These are phyloP conservation scores for Nannochloropsis granulata DNA, from an alignment of 108 stramenopile species.

Conservation along the genomic window DNA sequence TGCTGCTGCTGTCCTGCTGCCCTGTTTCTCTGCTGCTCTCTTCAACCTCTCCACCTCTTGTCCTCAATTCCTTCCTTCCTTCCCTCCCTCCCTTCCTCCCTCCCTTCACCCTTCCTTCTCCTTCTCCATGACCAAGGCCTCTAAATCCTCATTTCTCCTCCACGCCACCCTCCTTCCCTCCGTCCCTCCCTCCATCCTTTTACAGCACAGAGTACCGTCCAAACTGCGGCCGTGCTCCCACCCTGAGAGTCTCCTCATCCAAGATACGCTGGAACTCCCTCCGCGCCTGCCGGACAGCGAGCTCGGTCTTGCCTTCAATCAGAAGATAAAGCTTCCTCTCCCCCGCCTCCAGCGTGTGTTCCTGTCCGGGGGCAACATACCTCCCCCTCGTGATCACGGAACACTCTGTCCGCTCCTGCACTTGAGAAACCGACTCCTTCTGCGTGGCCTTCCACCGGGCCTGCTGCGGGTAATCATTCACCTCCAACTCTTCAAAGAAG, in stretches of 20 bases:
- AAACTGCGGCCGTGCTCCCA: constrained; percentile 1
- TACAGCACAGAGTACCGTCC: not conserved
- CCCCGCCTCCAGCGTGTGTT: not conserved
- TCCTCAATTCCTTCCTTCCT: not conserved
- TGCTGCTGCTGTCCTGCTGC: no score
- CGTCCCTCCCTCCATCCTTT: not conserved
- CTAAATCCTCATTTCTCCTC: not conserved
- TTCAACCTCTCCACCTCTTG: not conserved
- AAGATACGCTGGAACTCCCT: constrained; percentile 26
- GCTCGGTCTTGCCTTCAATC: constrained; percentile 21
- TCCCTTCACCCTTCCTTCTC: not conserved
- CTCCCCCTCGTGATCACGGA: constrained; percentile 18
- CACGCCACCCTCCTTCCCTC: not conserved
- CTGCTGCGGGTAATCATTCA: constrained; percentile 39
- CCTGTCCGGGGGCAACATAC: not conserved
- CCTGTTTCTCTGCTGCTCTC: no score
- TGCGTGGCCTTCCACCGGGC: constrained; percentile 31
- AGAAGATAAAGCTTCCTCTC: constrained; percentile 12
- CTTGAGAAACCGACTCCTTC: constrained; percentile 6
- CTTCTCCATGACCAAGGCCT: not conserved
- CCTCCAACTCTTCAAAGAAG: constrained; percentile 36
- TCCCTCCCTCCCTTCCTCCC: not conserved
- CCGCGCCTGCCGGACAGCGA: constrained; percentile 10
- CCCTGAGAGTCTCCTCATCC: constrained; percentile 31
- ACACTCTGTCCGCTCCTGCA: constrained; percentile 11